Evolutionary conservation across 2,329 filamentous ascomycete genomes (phyloP).

Genomic region (Huntiella moniliformis): DNA sequence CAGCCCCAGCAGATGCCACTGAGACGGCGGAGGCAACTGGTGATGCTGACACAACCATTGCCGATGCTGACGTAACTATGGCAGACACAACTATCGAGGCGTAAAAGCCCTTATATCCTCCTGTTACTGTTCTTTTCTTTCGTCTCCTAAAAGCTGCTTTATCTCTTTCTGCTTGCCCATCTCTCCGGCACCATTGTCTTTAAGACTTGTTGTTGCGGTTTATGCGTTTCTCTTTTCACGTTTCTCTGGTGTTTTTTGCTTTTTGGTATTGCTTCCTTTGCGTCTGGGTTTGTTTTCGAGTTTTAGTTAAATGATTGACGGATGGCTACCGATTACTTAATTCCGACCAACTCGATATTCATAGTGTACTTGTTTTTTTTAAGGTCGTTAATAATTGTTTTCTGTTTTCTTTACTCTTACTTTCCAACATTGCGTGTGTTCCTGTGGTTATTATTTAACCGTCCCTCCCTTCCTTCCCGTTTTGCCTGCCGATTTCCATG

Average conservation of each 20-base stretch:
- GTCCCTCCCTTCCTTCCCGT: too few species aligned
- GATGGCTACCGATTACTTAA: too few species aligned
- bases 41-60: slow-evolving; percentile 18
- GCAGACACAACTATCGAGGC: slow-evolving; percentile 12
- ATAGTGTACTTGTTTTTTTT: too few species aligned
- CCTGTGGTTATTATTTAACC: too few species aligned
- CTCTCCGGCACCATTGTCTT: background rate
- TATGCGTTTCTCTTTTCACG: slow-evolving; percentile 4
- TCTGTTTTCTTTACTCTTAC: too few species aligned
- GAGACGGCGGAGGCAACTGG: background rate
- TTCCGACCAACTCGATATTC: too few species aligned
- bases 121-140: background rate
- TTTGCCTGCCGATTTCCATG: too few species aligned
- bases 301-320: too few species aligned
- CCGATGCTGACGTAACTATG: slow-evolving; percentile 14
- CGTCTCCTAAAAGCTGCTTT: slow-evolving; percentile 2
- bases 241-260: background rate
- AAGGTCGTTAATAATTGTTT: too few species aligned
- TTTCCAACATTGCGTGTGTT: too few species aligned
- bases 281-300: background rate
- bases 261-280: slow-evolving; percentile 3
- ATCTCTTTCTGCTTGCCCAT: slow-evolving; percentile 5
- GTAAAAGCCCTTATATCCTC: background rate
- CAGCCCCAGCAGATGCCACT: too few species aligned
- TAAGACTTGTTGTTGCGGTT: background rate